Evolutionary conservation across 345 rosid genomes (phyloP).

Genomic region (Hibiscus trionum): DNA sequence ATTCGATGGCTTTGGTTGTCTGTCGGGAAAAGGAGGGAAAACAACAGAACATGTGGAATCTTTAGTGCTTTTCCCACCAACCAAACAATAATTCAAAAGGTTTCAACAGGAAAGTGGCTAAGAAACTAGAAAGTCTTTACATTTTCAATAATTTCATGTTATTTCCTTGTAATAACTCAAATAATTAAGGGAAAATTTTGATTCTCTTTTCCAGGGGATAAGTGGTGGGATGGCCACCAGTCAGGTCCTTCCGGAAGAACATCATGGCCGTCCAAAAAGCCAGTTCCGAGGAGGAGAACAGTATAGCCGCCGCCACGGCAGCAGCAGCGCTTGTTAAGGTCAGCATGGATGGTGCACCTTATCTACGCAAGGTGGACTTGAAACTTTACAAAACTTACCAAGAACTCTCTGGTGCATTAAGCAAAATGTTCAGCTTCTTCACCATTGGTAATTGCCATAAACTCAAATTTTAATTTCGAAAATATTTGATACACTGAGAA

Average conservation of each 20-base stretch:
- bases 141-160: neutral
- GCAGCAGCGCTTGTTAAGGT: slow-evolving; percentile 53
- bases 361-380: slow-evolving; percentile 71
- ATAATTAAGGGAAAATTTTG: neutral
- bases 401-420: slow-evolving; percentile 58
- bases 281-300: slow-evolving; percentile 19
- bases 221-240: slow-evolving; percentile 14
- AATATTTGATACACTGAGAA: no score
- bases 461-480: no score
- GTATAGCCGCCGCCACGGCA: slow-evolving; percentile 15
- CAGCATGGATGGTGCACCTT: slow-evolving; percentile 91
- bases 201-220: neutral
- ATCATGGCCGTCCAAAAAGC: slow-evolving; percentile 55
- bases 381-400: slow-evolving; percentile 63
- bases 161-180: no score
- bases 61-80: slow-evolving; percentile 5
- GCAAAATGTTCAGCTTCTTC: slow-evolving; percentile 86
- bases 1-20: neutral
- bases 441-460: no score
- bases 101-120: slow-evolving; percentile 5
- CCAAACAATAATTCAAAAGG: slow-evolving; percentile 7
- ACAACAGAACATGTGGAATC: slow-evolving; percentile 11
- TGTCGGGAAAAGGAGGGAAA: slow-evolving; percentile 13
- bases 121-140: neutral
- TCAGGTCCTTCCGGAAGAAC: slow-evolving; percentile 65